Percentiles rank a stretch among this genome's conserved stretches.
phyloP scores from a whole-genome alignment of 2,329 filamentous ascomycete species.

The Talaromyces piceae region DNA sequence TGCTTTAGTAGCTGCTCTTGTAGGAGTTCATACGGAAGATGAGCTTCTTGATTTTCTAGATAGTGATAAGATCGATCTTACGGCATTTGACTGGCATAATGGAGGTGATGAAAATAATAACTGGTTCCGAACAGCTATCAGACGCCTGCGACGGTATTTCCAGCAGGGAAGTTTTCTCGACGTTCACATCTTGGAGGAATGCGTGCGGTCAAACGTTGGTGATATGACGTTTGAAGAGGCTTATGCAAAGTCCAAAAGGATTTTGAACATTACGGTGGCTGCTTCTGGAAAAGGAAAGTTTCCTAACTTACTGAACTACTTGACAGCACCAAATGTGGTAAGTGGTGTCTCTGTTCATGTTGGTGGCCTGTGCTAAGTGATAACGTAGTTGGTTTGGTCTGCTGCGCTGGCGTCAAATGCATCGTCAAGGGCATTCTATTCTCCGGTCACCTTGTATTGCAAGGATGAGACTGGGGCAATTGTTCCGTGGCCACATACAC shows the following conservation, averaged over 20 bases:
- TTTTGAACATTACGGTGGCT: slow-evolving; percentile 86
- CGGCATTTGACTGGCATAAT: slow-evolving; percentile 57
- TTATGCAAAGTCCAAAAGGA: slow-evolving; percentile 72
- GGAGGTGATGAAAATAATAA: slow-evolving; percentile 9
- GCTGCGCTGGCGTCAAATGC: slow-evolving; percentile 36
- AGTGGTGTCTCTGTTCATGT: slow-evolving; percentile 29
- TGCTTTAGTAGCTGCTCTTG: slow-evolving; percentile 78
- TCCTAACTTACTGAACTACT: slow-evolving; percentile 80
- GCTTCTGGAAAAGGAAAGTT: slow-evolving; percentile 66
- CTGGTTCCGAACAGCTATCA: slow-evolving; percentile 53
- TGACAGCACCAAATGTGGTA: slow-evolving; percentile 89
- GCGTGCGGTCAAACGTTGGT: slow-evolving; percentile 76
- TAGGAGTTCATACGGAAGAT: slow-evolving; percentile 79
- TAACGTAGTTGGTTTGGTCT: slow-evolving; percentile 52
- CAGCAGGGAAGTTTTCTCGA: slow-evolving; percentile 78
- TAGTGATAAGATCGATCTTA: slow-evolving; percentile 74
- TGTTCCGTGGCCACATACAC: slow-evolving; percentile 61
- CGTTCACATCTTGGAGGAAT: slow-evolving; percentile 71
- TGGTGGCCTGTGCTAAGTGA: slow-evolving; percentile 1
- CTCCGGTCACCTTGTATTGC: slow-evolving; percentile 63
- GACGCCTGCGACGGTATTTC: slow-evolving; percentile 62
- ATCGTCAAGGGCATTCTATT: slow-evolving; percentile 55
- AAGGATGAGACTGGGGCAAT: slow-evolving; percentile 68
- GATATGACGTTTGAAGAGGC: slow-evolving; percentile 92
- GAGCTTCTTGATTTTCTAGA: slow-evolving; percentile 71